phyloP scores from a whole-genome alignment of 306 rosid genomes.

The Luffa acutangula region DNA sequence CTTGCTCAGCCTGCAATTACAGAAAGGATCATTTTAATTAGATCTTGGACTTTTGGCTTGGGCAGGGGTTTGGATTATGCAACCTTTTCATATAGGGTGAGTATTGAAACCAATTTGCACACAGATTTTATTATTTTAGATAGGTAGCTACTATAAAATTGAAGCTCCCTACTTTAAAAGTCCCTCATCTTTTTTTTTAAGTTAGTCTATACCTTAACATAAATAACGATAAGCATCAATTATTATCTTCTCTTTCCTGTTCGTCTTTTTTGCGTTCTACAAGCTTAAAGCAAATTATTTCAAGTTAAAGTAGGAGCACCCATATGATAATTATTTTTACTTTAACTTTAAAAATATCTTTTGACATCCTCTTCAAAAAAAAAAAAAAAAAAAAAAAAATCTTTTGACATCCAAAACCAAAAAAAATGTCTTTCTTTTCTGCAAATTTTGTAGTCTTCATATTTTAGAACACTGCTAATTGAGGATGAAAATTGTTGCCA shows the following conservation, averaged over 20 bases:
- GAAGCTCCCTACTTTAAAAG: background rate
- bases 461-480: too few species aligned
- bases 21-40: background rate
- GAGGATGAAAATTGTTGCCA: too few species aligned
- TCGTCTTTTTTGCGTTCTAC: background rate
- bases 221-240: background rate
- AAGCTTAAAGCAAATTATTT: background rate
- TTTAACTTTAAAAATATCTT: too few species aligned
- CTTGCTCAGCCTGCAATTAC: conserved; percentile 67
- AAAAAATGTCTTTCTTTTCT: too few species aligned
- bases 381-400: too few species aligned
- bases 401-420: too few species aligned
- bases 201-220: too few species aligned
- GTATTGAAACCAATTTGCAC: background rate
- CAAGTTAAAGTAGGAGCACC: background rate
- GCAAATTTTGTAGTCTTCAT: background rate
- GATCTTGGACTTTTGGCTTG: background rate
- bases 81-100: too few species aligned
- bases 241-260: background rate
- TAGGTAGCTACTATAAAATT: too few species aligned
- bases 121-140: too few species aligned
- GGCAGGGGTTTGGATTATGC: background rate
- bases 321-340: background rate
- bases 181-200: too few species aligned
- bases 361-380: too few species aligned